Conservation (phyloP, 768 basidiomycete genomes). For the Termitomyces sp. region DNA sequence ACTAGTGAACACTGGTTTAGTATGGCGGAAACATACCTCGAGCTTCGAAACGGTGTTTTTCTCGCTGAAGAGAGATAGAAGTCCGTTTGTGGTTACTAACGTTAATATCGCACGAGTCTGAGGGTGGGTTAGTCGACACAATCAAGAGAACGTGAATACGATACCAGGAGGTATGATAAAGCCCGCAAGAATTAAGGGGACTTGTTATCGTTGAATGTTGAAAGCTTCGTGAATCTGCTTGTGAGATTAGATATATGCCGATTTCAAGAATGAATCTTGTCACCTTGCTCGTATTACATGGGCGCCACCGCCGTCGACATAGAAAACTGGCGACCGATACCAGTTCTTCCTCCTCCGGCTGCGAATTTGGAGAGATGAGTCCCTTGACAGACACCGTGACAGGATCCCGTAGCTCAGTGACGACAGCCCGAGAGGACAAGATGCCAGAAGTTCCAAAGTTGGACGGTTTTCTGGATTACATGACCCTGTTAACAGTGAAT, state of each 20-base stretch:
- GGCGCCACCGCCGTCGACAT: slow-evolving; percentile 94
- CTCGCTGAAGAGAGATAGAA: slow-evolving; percentile 87
- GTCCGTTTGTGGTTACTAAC: slow-evolving; percentile 95
- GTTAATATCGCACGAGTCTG: slow-evolving; percentile 88
- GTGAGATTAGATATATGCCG: not conserved
- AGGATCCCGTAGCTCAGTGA: slow-evolving; percentile 73
- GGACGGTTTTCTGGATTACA: too few species aligned
- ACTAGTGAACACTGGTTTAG: not conserved
- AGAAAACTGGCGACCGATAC: too few species aligned
- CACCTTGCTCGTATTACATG: slow-evolving; percentile 78
- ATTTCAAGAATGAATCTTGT: not conserved
- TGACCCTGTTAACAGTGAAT: slow-evolving; percentile 67
- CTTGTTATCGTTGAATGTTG: slow-evolving; percentile 73
- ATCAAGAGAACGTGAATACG: slow-evolving; percentile 21
- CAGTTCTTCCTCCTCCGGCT: slow-evolving; percentile 67
- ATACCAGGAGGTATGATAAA: slow-evolving; percentile 77
- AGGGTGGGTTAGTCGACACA: not conserved
- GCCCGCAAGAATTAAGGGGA: slow-evolving; percentile 81
- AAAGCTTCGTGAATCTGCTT: slow-evolving; percentile 78
- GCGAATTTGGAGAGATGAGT: slow-evolving; percentile 81
- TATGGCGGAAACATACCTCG: slow-evolving; percentile 50
- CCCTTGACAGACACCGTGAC: slow-evolving; percentile 60
- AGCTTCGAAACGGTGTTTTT: slow-evolving; percentile 71
- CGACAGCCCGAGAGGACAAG: slow-evolving; percentile 57
- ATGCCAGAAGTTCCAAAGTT: slow-evolving; percentile 74